Base-by-base conservation (phyloP, 2,329 filamentous ascomycete genomes). In the Didymella pinodella region DNA sequence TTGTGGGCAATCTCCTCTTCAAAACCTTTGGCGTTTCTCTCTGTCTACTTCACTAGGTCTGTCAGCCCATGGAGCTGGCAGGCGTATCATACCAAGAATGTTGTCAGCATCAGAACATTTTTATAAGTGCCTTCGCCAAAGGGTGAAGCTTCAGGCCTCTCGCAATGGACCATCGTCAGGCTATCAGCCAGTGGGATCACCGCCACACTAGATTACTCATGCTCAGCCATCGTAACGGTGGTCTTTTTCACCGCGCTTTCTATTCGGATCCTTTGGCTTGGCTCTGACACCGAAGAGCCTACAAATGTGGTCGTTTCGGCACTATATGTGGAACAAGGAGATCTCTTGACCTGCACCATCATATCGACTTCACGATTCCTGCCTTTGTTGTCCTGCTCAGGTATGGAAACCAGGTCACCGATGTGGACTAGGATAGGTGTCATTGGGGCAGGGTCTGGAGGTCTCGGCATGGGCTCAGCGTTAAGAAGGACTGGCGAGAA, bases 371-470 rank as follows among this genome's bases (percentile, higher is more conserved):
- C 31, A 16, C 12, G 11, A 32, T 4, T 32, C 5, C 2, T 12
- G 11, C 31, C 11, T 18, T 18, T 18, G 18, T 18, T 18, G 18
- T 18, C 18, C 18, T 18, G 18, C 18, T 18, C 18, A 18, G 18
- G 18, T 1, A 11, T 40, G 36, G 7, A 40, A 18, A 7, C 8
- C 38, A 6, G 7, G 7, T 7, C 25, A 2, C 18, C 43, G 16
- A 20, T 28, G 18, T 14, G 18, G 36, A 36, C 22, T 3, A 49
- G 49, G 28, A 25, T 56, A 4, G 10, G 25, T 7, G 44, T 46
- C 18, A 38, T 50, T 1, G 46, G 46, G 4, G 53, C 53, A 11
- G 51, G 44, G 12, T 54, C 46, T 25, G 22, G 53, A 20, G 53
- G 46, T 8, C 22, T 56, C 3, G 53, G 46, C 2, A 56, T 50